Base-by-base conservation (phyloP, 1,284 basidiomycete species). In the Acaromyces ingoldii region DNA sequence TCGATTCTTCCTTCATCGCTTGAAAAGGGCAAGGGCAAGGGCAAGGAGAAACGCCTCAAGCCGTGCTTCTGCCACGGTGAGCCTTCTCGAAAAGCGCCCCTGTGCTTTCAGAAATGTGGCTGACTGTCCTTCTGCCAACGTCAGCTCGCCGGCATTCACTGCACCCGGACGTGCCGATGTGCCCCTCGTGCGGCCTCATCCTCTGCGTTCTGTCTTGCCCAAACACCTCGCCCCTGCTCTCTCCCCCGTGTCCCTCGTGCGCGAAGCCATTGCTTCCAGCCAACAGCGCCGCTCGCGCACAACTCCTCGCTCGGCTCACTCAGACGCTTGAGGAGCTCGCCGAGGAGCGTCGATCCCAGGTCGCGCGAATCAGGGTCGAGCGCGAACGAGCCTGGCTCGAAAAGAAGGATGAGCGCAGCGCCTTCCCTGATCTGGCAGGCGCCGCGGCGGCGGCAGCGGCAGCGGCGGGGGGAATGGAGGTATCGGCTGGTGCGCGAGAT, bases 11-110 rank as follows among this genome's bases (percentile, higher is more conserved):
- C n/a, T n/a, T n/a, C n/a, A n/a, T n/a, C n/a, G n/a, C n/a, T n/a
- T n/a, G n/a, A n/a, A n/a, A n/a, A n/a, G 38, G 9, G 38, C 21
- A 40, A 40, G 38, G 21, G 17, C 17, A 7, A 40, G 28, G 38
- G 28, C 7, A 17, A 7, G 28, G 17, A 9, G 17, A 40, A 25
- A 19, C 7, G 17, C 21, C 21, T 25, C 13, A 40, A 40, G 17
- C 38, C 38, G 21, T 47, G 44, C 21, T 47, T 47, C n/a, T 47
- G 44, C 30, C 44, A 47, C 17, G 24, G 44, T 47, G 28, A 25
- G 44, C n/a, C n/a, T 9, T 44, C 6, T 9, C 41, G 41, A 7
- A 19, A 7, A n/a, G 7, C n/a, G 7, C 9, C 6, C 17, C 25
- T 7, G 6, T 9, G 25, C n/a, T n/a, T n/a, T n/a, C n/a, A n/a